Evolutionary conservation across 306 rosid species (phyloP).

Genomic region (Trichosanthes cucumerina): DNA sequence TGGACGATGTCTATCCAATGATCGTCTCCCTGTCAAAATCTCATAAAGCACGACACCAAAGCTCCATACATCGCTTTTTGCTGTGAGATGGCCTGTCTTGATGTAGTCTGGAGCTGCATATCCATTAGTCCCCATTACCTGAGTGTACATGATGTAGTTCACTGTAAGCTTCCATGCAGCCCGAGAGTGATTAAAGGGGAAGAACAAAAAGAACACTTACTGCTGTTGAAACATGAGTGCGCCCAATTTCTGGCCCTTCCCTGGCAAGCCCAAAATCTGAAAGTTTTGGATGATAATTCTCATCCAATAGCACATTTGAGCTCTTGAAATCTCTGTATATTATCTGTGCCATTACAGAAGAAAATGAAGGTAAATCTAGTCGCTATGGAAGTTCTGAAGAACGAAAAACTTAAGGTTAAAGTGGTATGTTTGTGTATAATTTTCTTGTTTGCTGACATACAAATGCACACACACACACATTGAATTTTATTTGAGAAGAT

Average conservation of each 20-base stretch:
- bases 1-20: constrained; percentile 57
- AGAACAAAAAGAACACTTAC: constrained; percentile 36
- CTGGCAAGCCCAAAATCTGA: constrained; percentile 90
- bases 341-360: constrained; percentile 30
- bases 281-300: constrained; percentile 57
- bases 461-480: neutral
- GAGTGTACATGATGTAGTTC: neutral
- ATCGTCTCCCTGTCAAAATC: constrained; percentile 67
- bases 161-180: neutral
- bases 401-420: neutral
- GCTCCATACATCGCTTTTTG: constrained; percentile 90
- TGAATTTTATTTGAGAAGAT: neutral
- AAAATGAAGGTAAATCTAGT: neutral
- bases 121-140: constrained; percentile 85
- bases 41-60: constrained; percentile 72
- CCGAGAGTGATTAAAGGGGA: neutral
- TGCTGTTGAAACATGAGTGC: constrained; percentile 81
- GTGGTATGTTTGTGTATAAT: neutral
- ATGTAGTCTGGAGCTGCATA: constrained; percentile 92
- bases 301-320: constrained; percentile 66
- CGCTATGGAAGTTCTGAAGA: neutral
- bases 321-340: constrained; percentile 72
- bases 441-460: neutral
- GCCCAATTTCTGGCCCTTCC: constrained; percentile 68
- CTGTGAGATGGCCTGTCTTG: constrained; percentile 75